Base-by-base conservation (phyloP, 225 moss, liverwort and hornwort species). In the Pleurozium schreberi region DNA sequence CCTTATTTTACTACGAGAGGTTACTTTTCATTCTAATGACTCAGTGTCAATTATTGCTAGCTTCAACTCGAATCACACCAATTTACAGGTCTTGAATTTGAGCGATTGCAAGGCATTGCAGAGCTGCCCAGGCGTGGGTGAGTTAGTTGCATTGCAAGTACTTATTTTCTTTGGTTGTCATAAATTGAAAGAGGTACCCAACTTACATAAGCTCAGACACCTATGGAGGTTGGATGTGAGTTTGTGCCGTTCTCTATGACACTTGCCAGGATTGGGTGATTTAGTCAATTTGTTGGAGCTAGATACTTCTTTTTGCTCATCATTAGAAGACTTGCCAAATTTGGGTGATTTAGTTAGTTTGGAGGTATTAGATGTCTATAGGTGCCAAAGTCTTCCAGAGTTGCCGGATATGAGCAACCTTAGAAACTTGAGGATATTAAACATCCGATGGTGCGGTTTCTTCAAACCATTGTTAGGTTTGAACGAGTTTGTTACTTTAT, bases 211-310 rank as follows among this genome's bases (percentile, higher is more conserved):
- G 47, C 74, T 74, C 31, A 18, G 31, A 49, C 31, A 19, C 2
- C 19, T 74, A 4, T 19, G 19, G 18, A 74, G 31, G 74, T 49
- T 75, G 33, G 8, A 75, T 75, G 7, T 75, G 14, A 3, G 0
- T 18, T 6, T 0, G 0, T 71, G 28, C 3, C 0, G 0, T 0
- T 2, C 1, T 14, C 28, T 71, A 43, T 16, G 0, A 28, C 1
- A 2, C 45, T 45, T 73, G 73, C 10, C 19, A 2, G 74, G 75
- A 33, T 75, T 50, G 33, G 50, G 12, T 50, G 20, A 20, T 20
- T 75, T 75, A 50, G 21, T 50, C 5, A 75, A 0, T 33, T 33
- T 75, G 50, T 0, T 49, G 19, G 12, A 75, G 4, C 2, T 75
- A 3, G 1, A 11, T 67, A 21, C n/a, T 6, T 31, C 0, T 63